These are phyloP conservation scores for Neurospora tetrasperma DNA, from an alignment of 495 filamentous ascomycete genomes.

Conservation along the genomic window DNA sequence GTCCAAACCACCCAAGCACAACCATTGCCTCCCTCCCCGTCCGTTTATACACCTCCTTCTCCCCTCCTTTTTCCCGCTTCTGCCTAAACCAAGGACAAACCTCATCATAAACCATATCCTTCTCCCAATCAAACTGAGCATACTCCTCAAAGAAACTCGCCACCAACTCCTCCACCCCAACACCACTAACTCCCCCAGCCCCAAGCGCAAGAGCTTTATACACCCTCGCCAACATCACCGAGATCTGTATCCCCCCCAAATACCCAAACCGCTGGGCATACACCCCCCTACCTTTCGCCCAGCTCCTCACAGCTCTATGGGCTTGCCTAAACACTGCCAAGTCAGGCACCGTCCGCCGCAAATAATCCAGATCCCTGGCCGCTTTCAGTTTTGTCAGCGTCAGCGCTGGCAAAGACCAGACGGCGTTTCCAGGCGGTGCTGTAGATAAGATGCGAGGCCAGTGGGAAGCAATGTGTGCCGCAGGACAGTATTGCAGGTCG, in stretches of 20 bases:
- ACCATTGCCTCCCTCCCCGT: conserved; percentile 38
- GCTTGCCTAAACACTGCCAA: conserved; percentile 40
- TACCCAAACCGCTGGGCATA: conserved; percentile 49
- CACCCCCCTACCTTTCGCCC: conserved; percentile 45
- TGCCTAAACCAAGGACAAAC: background rate
- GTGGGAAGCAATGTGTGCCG: conserved; percentile 33
- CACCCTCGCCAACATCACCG: conserved; percentile 42
- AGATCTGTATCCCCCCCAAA: conserved; percentile 47
- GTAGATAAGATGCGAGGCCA: conserved; percentile 26
- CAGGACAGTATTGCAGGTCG: conserved; percentile 51
- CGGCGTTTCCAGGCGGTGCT: conserved; percentile 27
- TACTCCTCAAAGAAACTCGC: conserved; percentile 49
- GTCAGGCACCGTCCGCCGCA: conserved; percentile 43
- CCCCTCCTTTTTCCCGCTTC: background rate
- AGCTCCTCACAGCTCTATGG: conserved; percentile 41
- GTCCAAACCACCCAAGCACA: conserved; percentile 43
- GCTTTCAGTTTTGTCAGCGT: conserved; percentile 46
- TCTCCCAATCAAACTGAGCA: conserved; percentile 41
- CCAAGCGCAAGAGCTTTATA: conserved; percentile 34
- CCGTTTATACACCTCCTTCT: background rate
- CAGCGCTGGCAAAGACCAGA: conserved; percentile 37
- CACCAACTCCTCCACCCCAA: conserved; percentile 34
- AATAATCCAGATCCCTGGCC: conserved; percentile 42
- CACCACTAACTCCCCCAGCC: background rate
- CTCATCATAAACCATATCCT: conserved; percentile 37